A percentile compares a stretch with the other conserved stretches of the same genome.
Conservation (phyloP, 2,329 filamentous ascomycete species). For the Colletotrichum cereale region DNA sequence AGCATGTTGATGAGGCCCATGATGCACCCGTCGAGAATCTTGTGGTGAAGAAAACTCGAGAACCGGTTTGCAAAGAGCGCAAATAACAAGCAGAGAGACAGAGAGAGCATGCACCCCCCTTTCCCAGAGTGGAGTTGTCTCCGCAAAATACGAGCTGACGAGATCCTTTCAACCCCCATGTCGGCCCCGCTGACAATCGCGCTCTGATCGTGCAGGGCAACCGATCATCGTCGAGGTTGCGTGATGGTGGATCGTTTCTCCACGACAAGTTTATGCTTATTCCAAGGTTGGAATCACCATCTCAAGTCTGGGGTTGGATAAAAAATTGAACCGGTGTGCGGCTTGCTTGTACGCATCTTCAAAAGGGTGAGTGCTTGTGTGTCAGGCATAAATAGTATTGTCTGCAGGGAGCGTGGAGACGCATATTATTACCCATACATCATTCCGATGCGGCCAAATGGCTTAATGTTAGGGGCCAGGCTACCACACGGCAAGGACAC, state of each 20-base stretch:
- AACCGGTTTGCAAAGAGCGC: background rate
- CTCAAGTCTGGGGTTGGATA: background rate
- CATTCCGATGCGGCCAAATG: too few relatives aligned
- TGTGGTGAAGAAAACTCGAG: conserved; percentile 1
- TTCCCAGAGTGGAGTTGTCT: conserved; percentile 1
- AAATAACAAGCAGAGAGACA: background rate
- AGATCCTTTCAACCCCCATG: background rate
- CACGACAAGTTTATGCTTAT: background rate
- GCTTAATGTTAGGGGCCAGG: too few relatives aligned
- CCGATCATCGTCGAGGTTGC: background rate
- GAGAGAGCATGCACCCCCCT: background rate
- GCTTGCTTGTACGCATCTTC: background rate
- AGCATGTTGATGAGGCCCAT: conserved; percentile 31
- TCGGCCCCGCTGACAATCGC: conserved; percentile 3
- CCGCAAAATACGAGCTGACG: conserved; percentile 1
- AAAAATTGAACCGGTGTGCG: background rate
- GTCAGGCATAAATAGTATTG: accelerated
- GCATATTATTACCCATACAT: background rate
- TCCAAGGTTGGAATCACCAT: background rate
- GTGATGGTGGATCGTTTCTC: background rate
- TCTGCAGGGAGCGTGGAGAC: background rate
- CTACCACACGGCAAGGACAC: background rate
- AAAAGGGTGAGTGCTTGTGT: background rate
- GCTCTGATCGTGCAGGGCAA: background rate
- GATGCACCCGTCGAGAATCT: background rate